These are phyloP conservation scores for Malassezia nana DNA, from an alignment of 1,284 basidiomycete species.

Conservation along the genomic window DNA sequence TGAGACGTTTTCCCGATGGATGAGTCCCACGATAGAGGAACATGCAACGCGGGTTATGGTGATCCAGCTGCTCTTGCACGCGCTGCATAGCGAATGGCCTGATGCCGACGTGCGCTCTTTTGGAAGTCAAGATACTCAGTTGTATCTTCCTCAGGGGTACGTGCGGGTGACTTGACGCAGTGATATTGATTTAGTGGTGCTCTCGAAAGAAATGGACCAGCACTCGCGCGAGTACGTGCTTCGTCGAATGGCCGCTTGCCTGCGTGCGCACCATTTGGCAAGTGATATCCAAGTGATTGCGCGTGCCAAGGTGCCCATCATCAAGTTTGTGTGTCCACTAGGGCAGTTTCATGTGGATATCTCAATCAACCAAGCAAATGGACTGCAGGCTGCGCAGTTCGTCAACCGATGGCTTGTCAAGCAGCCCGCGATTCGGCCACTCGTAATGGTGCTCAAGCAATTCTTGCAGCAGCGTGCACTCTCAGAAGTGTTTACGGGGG, in stretches of 20 bases:
- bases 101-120: slow-evolving; percentile 78
- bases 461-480: slow-evolving; percentile 80
- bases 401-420: slow-evolving; percentile 69
- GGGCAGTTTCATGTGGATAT: slow-evolving; percentile 51
- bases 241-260: slow-evolving; percentile 49
- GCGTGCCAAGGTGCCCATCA: slow-evolving; percentile 80
- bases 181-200: slow-evolving; percentile 56
- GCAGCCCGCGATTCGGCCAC: slow-evolving; percentile 61
- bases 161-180: slow-evolving; percentile 54
- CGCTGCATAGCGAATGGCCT: slow-evolving; percentile 60
- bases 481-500: slow-evolving; percentile 95
- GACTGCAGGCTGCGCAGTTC: slow-evolving; percentile 68
- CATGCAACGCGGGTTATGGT: slow-evolving; percentile 71
- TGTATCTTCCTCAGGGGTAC: slow-evolving; percentile 86
- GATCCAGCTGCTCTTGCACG: slow-evolving; percentile 63
- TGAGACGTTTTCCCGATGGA: slow-evolving; percentile 68
- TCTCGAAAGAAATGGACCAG: slow-evolving; percentile 48
- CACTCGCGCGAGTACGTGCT: slow-evolving; percentile 49
- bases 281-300: slow-evolving; percentile 67
- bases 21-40: slow-evolving; percentile 73
- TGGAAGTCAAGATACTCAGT: slow-evolving; percentile 83
- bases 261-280: slow-evolving; percentile 52
- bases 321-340: slow-evolving; percentile 74
- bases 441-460: slow-evolving; percentile 69
- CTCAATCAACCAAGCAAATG: slow-evolving; percentile 55